phyloP scores from a whole-genome alignment of 2,329 filamentous ascomycete genomes.

The Exophiala oligosperma region DNA sequence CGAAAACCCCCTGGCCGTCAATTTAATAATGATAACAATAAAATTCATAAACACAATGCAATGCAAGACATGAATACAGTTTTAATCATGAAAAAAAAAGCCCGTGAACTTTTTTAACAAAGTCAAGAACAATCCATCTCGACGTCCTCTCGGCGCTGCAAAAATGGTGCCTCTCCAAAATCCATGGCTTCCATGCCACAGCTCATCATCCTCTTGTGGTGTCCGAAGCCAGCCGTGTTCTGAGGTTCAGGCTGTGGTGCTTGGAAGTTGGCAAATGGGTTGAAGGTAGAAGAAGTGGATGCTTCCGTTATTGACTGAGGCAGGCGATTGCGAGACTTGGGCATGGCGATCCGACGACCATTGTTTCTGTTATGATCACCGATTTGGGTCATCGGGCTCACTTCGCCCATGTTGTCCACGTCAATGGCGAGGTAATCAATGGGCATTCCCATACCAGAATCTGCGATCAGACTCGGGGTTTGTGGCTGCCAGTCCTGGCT shows the following conservation, averaged over 20 bases:
- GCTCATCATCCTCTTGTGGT: conserved; percentile 34
- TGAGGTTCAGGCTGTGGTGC: conserved; percentile 18
- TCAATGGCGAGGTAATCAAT: conserved; percentile 30
- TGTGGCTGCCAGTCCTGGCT: conserved; percentile 28
- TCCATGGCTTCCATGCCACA: conserved; percentile 38
- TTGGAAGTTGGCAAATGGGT: conserved; percentile 25
- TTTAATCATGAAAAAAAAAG: conserved; percentile 4
- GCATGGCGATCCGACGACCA: conserved; percentile 27
- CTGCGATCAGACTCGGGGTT: conserved; percentile 24
- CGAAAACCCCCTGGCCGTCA: neutral
- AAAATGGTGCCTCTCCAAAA: conserved; percentile 48
- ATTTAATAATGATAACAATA: neutral
- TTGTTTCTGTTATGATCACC: conserved; percentile 15
- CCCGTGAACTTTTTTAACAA: neutral
- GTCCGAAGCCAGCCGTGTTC: conserved; percentile 25
- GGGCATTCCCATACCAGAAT: conserved; percentile 23
- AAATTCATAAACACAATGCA: conserved; percentile 18
- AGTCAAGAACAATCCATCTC: conserved; percentile 38
- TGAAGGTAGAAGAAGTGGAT: conserved; percentile 22
- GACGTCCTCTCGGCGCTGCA: conserved; percentile 44
- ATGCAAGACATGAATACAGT: conserved; percentile 9
- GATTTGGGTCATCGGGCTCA: conserved; percentile 21
- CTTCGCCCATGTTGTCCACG: conserved; percentile 26
- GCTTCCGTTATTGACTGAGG: conserved; percentile 7
- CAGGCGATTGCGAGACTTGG: conserved; percentile 19